Conservation (phyloP, 202 grass and related monocot genomes). For the Digitaria exilis region DNA sequence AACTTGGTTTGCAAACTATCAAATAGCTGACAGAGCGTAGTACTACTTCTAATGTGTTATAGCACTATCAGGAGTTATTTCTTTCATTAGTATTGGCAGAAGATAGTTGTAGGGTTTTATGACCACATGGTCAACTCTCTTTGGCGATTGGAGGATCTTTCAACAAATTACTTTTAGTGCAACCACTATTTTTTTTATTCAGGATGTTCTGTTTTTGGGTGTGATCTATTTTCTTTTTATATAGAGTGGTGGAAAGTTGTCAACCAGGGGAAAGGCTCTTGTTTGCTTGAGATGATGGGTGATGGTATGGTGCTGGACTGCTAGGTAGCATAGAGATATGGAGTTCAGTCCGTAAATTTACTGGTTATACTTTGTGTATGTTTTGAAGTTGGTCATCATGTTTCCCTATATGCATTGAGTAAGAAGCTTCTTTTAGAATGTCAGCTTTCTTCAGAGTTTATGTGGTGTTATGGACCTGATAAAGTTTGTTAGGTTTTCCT, state of each 20-base stretch:
- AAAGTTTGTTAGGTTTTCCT: too few species aligned
- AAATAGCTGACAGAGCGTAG: not conserved
- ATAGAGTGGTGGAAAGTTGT: not conserved
- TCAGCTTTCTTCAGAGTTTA: not conserved
- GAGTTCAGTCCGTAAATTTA: not conserved
- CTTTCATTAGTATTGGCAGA: not conserved
- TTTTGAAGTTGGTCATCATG: not conserved
- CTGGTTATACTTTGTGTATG: not conserved
- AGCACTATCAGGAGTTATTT: not conserved
- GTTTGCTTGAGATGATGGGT: not conserved
- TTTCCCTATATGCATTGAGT: not conserved
- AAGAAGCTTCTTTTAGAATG: not conserved
- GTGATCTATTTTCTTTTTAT: too few species aligned
- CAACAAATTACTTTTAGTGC: not conserved
- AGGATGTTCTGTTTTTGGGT: not conserved
- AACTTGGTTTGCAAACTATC: not conserved
- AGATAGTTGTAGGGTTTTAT: not conserved
- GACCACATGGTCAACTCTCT: not conserved
- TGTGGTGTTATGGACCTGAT: too few species aligned
- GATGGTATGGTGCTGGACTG: not conserved
- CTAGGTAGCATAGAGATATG: not conserved
- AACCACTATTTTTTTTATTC: not conserved
- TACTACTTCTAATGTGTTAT: not conserved
- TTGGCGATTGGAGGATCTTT: not conserved
- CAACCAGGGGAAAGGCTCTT: not conserved